These are phyloP conservation scores for Blastocystis sp. DNA, from an alignment of 352 stramenopile genomes.

Conservation along the genomic window DNA sequence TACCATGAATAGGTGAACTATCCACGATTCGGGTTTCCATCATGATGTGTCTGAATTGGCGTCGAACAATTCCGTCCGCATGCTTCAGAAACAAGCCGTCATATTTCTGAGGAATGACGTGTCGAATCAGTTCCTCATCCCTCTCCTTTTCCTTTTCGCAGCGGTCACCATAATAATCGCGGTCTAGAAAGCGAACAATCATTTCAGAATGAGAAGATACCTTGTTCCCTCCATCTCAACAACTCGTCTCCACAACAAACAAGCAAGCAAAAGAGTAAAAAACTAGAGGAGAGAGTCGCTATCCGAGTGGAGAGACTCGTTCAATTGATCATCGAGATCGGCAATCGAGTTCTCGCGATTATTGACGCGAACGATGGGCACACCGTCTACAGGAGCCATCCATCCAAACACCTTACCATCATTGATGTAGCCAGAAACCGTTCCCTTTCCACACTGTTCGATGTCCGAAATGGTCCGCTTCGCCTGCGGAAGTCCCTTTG, in stretches of 20 bases:
- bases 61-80: background rate
- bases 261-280: slow-evolving; percentile 34
- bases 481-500: background rate
- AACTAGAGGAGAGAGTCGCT: background rate
- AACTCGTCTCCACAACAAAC: too few species aligned
- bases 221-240: slow-evolving; percentile 34
- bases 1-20: too few species aligned
- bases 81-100: background rate
- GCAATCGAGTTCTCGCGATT: background rate
- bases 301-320: background rate
- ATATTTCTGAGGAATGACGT: background rate
- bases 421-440: slow-evolving; percentile 31
- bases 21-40: background rate
- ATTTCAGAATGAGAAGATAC: background rate
- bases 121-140: background rate
- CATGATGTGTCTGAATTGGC: background rate
- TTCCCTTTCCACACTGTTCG: background rate
- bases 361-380: background rate
- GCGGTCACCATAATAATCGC: background rate
- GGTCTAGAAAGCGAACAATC: background rate
- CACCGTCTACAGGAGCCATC: background rate
- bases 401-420: background rate
- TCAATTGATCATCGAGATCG: background rate
- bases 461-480: background rate
- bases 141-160: slow-evolving; percentile 9